A percentile compares a stretch with the other conserved stretches of the same genome.
phyloP scores from a whole-genome alignment of 257 asterid genomes.

The Ophiorrhiza pumila region DNA sequence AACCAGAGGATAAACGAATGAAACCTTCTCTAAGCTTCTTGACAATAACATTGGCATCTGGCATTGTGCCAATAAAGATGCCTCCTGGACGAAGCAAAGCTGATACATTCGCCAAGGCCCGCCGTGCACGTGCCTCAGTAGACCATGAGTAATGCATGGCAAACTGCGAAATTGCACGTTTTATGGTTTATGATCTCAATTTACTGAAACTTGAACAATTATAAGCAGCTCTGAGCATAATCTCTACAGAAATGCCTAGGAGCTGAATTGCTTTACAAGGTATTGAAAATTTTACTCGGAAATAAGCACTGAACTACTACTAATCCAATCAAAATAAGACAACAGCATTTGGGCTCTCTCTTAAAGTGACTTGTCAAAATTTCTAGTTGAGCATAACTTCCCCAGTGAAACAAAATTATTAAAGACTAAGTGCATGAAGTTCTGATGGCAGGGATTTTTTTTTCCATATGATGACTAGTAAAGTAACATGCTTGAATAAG shows the following conservation, averaged over 20 bases:
- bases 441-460: neutral
- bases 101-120: slow-evolving; percentile 89
- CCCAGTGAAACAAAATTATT: neutral
- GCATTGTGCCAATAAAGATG: slow-evolving; percentile 95
- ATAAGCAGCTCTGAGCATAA: neutral
- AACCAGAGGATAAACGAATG: slow-evolving; percentile 6
- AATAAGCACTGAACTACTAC: neutral
- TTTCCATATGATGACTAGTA: neutral
- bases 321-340: neutral
- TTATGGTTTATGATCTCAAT: slow-evolving; percentile 6
- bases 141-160: slow-evolving; percentile 99
- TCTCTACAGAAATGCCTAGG: slow-evolving; percentile 1
- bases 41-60: slow-evolving; percentile 90
- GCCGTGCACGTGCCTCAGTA: slow-evolving; percentile 94
- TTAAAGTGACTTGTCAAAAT: neutral
- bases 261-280: neutral
- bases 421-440: neutral
- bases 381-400: neutral
- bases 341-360: neutral
- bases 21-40: slow-evolving; percentile 92
- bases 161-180: slow-evolving; percentile 53
- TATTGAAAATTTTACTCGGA: neutral
- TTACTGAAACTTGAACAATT: neutral
- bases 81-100: slow-evolving; percentile 98
- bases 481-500: neutral